Base-by-base conservation (phyloP, 2,329 filamentous ascomycete species). In the Penicillium sclerotiorum region DNA sequence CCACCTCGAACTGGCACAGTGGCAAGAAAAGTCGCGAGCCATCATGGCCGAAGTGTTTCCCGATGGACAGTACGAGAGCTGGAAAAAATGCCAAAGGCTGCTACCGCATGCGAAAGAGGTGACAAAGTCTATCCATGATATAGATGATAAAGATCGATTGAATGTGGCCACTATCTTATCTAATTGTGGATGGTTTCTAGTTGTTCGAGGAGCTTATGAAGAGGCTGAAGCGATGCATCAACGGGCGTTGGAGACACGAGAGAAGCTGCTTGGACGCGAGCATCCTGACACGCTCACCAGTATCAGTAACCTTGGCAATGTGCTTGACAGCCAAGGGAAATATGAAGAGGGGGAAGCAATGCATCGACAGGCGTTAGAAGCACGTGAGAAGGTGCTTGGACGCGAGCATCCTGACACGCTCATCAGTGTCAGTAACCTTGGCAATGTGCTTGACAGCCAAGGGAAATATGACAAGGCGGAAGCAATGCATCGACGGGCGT, bases 301-400 rank as follows among this genome's bases (percentile, higher is more conserved):
- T n/a, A n/a, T 52, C 37, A 52, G 32, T 36, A 52, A 52, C 17
- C 43, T 46, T 46, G 43, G 43, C 43, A 15, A 13, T 25, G 43
- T 46, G 23, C 22, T 46, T 28, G 33, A 11, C 22, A 28, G 20
- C 3, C 47, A 55, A 40, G 56, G 50, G 3, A 55, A 50, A 9
- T 57, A 57, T 38, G 39, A 43, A 36, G 55, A 64, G 33, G 60
- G 62, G 15, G 54, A 62, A 40, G n/a, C 22, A 27, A 55, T 60
- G 40, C 27, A 56, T 37, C 33, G 40, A 49, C 41, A 33, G 45
- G 50, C 44, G 15, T 20, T 57, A 18, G 52, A 48, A 46, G 27
- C 12, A 32, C 18, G 28, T 17, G 25, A 47, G 37, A 49, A 41
- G 20, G 13, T 35, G 41, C 18, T 30, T 45, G n/a, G n/a, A n/a